A percentile compares a stretch with the other conserved stretches of the same genome.
Conservation (phyloP, 345 rosid genomes). For the Bruguiera gymnorhiza region DNA sequence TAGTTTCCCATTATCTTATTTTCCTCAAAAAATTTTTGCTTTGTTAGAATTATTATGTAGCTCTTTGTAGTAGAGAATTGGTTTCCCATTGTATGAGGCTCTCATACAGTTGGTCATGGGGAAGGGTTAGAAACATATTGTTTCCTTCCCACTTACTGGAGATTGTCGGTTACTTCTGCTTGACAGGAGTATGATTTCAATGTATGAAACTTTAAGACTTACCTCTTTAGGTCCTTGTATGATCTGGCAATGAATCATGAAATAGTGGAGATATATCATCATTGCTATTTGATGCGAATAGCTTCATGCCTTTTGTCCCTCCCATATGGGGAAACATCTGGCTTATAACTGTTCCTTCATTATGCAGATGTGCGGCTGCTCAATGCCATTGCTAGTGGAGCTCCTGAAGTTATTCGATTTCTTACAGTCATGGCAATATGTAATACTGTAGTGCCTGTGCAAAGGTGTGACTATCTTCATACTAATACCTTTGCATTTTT, state of each 20-base stretch:
- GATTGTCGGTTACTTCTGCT: neutral
- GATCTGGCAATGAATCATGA: neutral
- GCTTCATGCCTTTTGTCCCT: neutral
- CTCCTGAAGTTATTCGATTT: constrained; percentile 76
- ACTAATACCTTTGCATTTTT: neutral
- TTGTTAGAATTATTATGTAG: too few relatives aligned
- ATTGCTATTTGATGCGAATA: neutral
- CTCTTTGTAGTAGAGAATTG: too few relatives aligned
- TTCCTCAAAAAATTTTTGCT: too few relatives aligned
- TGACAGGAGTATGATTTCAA: neutral
- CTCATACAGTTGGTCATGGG: too few relatives aligned
- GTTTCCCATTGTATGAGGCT: too few relatives aligned
- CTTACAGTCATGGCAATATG: constrained; percentile 93
- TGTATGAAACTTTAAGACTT: neutral
- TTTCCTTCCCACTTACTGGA: constrained; percentile 1
- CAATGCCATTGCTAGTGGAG: constrained; percentile 66
- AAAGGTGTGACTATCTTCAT: constrained; percentile 46
- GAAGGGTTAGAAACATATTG: neutral
- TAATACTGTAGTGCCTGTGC: constrained; percentile 85
- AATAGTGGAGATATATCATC: constrained; percentile 8
- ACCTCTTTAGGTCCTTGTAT: neutral
- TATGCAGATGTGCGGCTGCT: constrained; percentile 61
- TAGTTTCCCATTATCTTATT: too few relatives aligned
- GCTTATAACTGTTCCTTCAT: constrained; percentile 18
- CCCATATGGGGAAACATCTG: neutral